Evolutionary conservation across 73 alveolate species (phyloP).

Genomic region (Paramecium octaurelia): DNA sequence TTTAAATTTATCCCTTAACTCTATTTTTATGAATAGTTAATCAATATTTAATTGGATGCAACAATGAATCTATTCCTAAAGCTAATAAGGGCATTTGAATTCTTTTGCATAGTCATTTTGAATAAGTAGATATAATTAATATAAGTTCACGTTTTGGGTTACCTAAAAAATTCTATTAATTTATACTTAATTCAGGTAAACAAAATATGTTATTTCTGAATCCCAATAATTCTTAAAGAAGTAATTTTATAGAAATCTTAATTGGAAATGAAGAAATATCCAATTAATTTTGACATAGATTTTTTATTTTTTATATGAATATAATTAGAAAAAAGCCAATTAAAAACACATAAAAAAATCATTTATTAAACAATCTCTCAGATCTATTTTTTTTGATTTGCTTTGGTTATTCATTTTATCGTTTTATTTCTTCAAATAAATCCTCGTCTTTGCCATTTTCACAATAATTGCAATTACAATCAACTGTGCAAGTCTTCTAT

Average conservation of each 20-base stretch:
- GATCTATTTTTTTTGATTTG: background rate
- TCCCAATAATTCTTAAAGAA: too few relatives aligned
- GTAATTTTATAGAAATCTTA: too few relatives aligned
- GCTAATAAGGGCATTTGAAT: too few relatives aligned
- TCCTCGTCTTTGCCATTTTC: conserved; percentile 53
- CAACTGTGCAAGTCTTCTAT: background rate
- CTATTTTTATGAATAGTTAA: background rate
- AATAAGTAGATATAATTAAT: too few relatives aligned
- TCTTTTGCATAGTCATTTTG: too few relatives aligned
- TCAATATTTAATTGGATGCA: too few relatives aligned
- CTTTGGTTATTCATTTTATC: background rate
- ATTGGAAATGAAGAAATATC: background rate
- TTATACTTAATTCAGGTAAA: too few relatives aligned
- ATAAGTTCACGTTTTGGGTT: too few relatives aligned
- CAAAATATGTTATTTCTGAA: too few relatives aligned
- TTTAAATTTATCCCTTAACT: background rate
- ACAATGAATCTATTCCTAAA: too few relatives aligned
- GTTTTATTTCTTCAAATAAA: background rate
- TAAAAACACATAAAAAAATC: background rate
- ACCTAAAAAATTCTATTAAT: too few relatives aligned
- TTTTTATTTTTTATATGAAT: background rate
- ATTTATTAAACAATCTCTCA: background rate
- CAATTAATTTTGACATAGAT: background rate
- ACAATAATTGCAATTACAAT: conserved; percentile 42
- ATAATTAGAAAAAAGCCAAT: background rate